A percentile compares a stretch with the other conserved stretches of the same genome.
These are phyloP conservation scores for Aspergillus chevalieri DNA, from an alignment of 2,329 filamentous ascomycete species.

Conservation along the genomic window DNA sequence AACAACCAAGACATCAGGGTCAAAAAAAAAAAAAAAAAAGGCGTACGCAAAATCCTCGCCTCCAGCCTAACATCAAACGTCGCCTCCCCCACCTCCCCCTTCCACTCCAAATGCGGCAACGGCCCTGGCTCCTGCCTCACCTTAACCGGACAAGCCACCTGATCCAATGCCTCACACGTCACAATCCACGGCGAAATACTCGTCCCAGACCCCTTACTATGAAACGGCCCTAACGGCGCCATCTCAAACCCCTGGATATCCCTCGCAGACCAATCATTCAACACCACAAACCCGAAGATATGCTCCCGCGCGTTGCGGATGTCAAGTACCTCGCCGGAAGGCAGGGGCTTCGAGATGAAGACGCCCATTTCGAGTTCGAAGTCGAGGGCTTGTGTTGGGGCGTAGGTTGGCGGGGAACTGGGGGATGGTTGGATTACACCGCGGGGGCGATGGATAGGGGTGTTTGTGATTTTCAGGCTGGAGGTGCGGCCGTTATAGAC, in stretches of 20 bases:
- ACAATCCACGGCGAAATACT: conserved; percentile 56
- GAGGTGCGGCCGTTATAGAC: conserved; percentile 14
- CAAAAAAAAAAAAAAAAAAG: not conserved
- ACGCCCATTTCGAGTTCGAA: conserved; percentile 48
- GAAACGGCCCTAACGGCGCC: conserved; percentile 54
- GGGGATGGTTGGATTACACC: conserved; percentile 3
- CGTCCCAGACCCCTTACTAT: conserved; percentile 55
- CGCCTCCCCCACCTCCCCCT: not conserved
- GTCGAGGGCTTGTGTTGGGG: conserved; percentile 38
- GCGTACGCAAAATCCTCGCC: not conserved
- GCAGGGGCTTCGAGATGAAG: conserved; percentile 38
- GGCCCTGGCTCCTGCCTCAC: conserved; percentile 3
- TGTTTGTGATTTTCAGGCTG: conserved; percentile 6
- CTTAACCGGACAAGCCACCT: not conserved
- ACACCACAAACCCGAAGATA: conserved; percentile 57
- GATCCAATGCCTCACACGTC: conserved; percentile 48
- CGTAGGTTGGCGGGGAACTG: conserved; percentile 18
- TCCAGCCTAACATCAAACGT: not conserved
- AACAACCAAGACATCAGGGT: not conserved
- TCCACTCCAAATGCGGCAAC: conserved; percentile 6
- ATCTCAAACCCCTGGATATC: conserved; percentile 57
- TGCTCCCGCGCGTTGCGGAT: conserved; percentile 45
- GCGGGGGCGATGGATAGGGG: conserved; percentile 8
- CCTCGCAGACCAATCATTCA: conserved; percentile 58
- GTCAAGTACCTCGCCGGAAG: conserved; percentile 32